These are phyloP conservation scores for Fusarium duplospermum DNA, from an alignment of 2,329 filamentous ascomycete species.

Conservation along the genomic window DNA sequence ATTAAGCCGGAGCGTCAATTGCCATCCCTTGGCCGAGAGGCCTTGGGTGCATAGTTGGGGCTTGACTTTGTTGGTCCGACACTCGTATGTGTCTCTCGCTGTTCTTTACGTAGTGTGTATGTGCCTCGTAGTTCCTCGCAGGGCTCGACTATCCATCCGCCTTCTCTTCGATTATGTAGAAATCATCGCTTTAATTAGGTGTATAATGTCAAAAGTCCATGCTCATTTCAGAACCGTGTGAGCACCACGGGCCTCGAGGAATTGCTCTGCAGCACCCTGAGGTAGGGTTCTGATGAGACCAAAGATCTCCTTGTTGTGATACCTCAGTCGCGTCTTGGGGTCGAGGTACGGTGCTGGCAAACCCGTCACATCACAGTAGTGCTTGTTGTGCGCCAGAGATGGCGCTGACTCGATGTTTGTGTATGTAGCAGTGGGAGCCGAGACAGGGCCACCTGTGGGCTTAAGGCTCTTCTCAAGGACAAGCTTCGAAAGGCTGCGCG, in stretches of 20 bases:
- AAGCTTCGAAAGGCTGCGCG: conserved; percentile 85
- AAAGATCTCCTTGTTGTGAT: conserved; percentile 95
- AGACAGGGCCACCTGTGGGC: conserved; percentile 43
- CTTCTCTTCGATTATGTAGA: not conserved
- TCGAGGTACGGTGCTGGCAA: conserved; percentile 92
- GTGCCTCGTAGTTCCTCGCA: conserved; percentile 15
- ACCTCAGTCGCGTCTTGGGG: conserved; percentile 92
- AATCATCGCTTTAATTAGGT: conserved; percentile 11
- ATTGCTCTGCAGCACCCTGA: conserved; percentile 86
- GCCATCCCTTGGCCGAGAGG: conserved; percentile 84
- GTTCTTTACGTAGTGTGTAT: conserved; percentile 15
- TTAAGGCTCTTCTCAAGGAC: conserved; percentile 85
- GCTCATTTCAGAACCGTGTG: conserved; percentile 90
- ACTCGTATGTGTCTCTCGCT: conserved; percentile 49
- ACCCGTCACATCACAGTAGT: conserved; percentile 96
- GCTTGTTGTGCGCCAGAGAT: conserved; percentile 83
- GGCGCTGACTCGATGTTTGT: conserved; percentile 97
- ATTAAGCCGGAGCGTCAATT: conserved; percentile 99
- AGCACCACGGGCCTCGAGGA: conserved; percentile 88
- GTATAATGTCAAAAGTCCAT: not conserved
- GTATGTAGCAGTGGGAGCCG: conserved; percentile 83
- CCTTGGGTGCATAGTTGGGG: conserved; percentile 85
- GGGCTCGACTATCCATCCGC: not conserved
- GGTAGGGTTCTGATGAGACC: conserved; percentile 81
- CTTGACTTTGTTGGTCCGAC: conserved; percentile 97